Base-by-base conservation (phyloP, 2,329 filamentous ascomycete genomes). In the Beauveria caledonica region DNA sequence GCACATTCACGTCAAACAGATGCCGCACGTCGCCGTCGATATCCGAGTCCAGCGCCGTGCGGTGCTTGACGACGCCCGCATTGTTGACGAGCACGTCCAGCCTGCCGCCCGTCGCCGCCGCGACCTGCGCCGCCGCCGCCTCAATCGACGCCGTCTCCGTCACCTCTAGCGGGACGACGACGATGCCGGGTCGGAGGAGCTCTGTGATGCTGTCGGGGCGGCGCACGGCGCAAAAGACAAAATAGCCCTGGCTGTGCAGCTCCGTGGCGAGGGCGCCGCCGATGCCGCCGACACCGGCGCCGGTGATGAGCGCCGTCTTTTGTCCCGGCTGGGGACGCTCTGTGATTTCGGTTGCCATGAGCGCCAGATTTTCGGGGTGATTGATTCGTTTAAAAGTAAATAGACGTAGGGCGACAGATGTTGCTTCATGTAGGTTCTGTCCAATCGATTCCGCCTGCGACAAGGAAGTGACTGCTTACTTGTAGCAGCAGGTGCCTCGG, bases 51-150 rank as follows among this genome's bases (percentile, higher is more conserved):
- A 62, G 36, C 9, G 52, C 52, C 19, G 61, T 57, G n/a, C 57
- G 61, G 46, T 60, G 57, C 39, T 54, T 57, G 13, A 53, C 57
- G 45, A 21, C 36, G 40, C 61, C 61, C 11, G 61, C 61, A 11
- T 62, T 62, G 52, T 62, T 62, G 57, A 62, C 40, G 36, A 62
- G 57, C 45, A 62, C 56, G 21, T 62, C 61, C 4, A 62, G 61
- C n/a, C 17, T 42, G 23, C 61, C 57, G 40, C 57, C 61, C 9
- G 51, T 48, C 17, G 48, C 42, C 9, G 21, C 39, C 15, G 57
- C 51, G 17, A 62, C 61, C 17, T 29, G 23, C 6, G 50, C 51
- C 15, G 57, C 57, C 1, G 57, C 61, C 11, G 50, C 52, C 19
- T 54, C 51, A 2, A 62, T 25, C 7, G 61, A 62, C 10, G 33